Evolutionary conservation across 306 rosid species (phyloP).

Genomic region (Medicago lupulina): DNA sequence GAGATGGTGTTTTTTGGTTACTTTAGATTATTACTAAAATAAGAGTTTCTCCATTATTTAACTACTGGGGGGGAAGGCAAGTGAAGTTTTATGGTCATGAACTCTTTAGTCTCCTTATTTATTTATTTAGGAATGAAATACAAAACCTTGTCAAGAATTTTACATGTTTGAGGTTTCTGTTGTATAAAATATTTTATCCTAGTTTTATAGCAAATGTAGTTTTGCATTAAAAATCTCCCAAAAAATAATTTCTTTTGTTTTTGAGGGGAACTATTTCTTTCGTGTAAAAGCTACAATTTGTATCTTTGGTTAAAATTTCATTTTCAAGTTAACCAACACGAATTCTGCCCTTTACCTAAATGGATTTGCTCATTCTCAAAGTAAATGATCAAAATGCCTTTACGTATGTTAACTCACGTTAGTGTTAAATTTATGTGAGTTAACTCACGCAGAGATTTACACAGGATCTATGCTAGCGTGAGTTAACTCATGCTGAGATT

Average conservation of each 20-base stretch:
- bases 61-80: conserved; percentile 25
- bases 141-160: not conserved
- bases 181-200: not conserved
- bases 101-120: conserved; percentile 28
- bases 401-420: too few relatives aligned
- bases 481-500: too few relatives aligned
- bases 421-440: too few relatives aligned
- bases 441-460: too few relatives aligned
- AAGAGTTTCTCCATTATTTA: conserved; percentile 7
- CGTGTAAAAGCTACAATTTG: not conserved
- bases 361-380: too few relatives aligned
- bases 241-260: not conserved
- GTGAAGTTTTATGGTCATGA: conserved; percentile 25
- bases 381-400: too few relatives aligned
- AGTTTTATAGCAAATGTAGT: not conserved
- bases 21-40: conserved; percentile 36
- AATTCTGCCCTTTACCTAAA: too few relatives aligned
- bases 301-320: not conserved
- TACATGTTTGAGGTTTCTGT: not conserved
- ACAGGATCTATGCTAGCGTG: too few relatives aligned
- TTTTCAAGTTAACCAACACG: not conserved
- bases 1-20: conserved; percentile 43
- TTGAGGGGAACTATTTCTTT: not conserved
- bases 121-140: not conserved
- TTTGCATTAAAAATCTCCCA: not conserved